These are phyloP conservation scores for Moniliella sp. DNA, from an alignment of 1,284 basidiomycete genomes.

Conservation along the genomic window DNA sequence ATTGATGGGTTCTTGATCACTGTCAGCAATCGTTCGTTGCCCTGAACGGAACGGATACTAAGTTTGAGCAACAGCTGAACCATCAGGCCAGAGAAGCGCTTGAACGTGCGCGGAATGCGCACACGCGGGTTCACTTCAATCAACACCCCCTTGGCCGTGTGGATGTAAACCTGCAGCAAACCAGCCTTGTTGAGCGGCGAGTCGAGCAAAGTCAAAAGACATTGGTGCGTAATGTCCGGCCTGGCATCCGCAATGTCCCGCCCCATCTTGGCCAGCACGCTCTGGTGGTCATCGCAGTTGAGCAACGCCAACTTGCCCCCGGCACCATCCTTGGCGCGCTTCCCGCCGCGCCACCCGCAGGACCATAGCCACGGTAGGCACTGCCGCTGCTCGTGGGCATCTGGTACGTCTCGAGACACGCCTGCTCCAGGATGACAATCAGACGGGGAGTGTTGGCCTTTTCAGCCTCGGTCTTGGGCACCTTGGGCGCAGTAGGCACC, in stretches of 20 bases:
- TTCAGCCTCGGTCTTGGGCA: constrained; percentile 23
- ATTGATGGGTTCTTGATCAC: constrained; percentile 92
- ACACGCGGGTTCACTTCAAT: constrained; percentile 98
- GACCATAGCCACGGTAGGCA: constrained; percentile 11
- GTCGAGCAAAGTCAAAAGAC: constrained; percentile 82
- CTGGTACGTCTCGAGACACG: constrained; percentile 84
- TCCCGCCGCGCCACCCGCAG: constrained; percentile 35
- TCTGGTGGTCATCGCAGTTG: constrained; percentile 97
- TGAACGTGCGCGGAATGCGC: constrained; percentile 89
- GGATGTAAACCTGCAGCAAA: constrained; percentile 87
- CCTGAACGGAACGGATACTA: constrained; percentile 80
- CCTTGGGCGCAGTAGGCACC: constrained; percentile 24
- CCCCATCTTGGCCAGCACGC: constrained; percentile 87
- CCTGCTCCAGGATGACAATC: constrained; percentile 75
- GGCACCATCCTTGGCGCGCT: constrained; percentile 12
- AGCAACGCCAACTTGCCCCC: constrained; percentile 76
- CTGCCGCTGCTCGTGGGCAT: constrained; percentile 47
- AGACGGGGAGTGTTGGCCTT: constrained; percentile 36
- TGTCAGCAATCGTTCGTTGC: constrained; percentile 82
- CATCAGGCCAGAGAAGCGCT: constrained; percentile 94
- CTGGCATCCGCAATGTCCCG: constrained; percentile 92
- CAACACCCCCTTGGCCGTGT: constrained; percentile 82
- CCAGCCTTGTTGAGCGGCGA: constrained; percentile 96
- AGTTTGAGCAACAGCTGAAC: constrained; percentile 93
- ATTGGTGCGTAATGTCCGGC: constrained; percentile 97